Evolutionary conservation across 495 filamentous ascomycete genomes (phyloP).

Genomic region (Penicillium cinerascens): DNA sequence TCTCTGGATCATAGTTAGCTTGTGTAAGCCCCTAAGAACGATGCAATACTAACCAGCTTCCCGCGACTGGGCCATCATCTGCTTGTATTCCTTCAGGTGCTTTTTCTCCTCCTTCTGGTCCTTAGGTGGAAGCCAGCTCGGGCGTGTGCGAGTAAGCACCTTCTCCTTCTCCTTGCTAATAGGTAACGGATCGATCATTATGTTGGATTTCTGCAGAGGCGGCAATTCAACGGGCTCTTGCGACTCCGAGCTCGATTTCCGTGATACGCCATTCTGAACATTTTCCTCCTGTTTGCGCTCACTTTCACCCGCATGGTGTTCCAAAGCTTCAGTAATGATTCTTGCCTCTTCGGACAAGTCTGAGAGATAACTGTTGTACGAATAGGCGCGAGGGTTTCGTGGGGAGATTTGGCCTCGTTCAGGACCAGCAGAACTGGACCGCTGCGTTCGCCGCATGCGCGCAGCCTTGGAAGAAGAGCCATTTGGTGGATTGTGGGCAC

Average conservation of each 20-base stretch:
- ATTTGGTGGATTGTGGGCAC: conserved; percentile 12
- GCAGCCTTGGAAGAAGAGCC: conserved; percentile 30
- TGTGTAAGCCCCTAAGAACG: not conserved
- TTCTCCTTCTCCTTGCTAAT: conserved; percentile 96
- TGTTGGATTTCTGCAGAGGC: conserved; percentile 77
- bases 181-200: conserved; percentile 94
- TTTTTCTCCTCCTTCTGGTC: conserved; percentile 87
- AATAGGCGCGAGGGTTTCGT: conserved; percentile 66
- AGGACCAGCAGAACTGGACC: conserved; percentile 44
- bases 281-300: conserved; percentile 49
- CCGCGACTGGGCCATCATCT: conserved; percentile 80
- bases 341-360: conserved; percentile 85
- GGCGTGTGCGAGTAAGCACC: conserved; percentile 83
- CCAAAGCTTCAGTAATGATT: conserved; percentile 82
- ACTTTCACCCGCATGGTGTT: conserved; percentile 72
- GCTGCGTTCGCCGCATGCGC: conserved; percentile 28
- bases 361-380: conserved; percentile 76
- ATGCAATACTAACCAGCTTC: conserved; percentile 57
- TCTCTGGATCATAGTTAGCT: conserved; percentile 31
- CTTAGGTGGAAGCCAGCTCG: conserved; percentile 94
- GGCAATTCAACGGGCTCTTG: conserved; percentile 65
- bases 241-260: conserved; percentile 46
- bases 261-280: conserved; percentile 46
- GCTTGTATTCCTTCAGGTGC: conserved; percentile 87
- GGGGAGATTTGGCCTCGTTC: conserved; percentile 46